Conservation (phyloP, 2,329 filamentous ascomycete species). For the Paecilomyces formosus region DNA sequence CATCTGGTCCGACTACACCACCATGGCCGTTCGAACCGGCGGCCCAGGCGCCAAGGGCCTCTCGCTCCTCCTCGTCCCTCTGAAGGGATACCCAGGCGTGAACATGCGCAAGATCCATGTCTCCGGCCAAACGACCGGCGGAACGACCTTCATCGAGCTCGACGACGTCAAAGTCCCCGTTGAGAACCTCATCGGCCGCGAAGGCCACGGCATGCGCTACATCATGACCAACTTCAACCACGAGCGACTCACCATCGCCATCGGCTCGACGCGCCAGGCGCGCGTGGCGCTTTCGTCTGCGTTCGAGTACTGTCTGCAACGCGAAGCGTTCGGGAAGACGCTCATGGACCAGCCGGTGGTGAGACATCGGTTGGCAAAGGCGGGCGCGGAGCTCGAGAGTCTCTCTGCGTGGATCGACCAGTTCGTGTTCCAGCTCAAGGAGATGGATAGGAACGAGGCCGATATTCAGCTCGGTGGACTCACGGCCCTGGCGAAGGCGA, state of each 20-base stretch:
- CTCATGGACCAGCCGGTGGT: slow-evolving; percentile 70
- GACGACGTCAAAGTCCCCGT: slow-evolving; percentile 67
- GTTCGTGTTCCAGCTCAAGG: slow-evolving; percentile 60
- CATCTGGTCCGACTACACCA: slow-evolving; percentile 60
- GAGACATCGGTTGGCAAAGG: slow-evolving; percentile 63
- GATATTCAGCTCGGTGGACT: slow-evolving; percentile 58
- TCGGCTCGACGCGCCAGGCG: slow-evolving; percentile 56
- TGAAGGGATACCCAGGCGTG: slow-evolving; percentile 61
- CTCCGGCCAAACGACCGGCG: slow-evolving; percentile 55
- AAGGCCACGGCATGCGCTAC: slow-evolving; percentile 66
- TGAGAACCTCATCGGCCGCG: slow-evolving; percentile 61
- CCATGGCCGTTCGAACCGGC: slow-evolving; percentile 68
- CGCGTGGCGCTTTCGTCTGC: slow-evolving; percentile 54
- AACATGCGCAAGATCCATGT: slow-evolving; percentile 62
- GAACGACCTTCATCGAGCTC: slow-evolving; percentile 69
- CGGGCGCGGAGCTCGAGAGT: slow-evolving; percentile 59
- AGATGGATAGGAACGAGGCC: slow-evolving; percentile 44
- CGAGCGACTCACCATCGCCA: slow-evolving; percentile 61
- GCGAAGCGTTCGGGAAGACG: slow-evolving; percentile 60
- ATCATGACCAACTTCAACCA: slow-evolving; percentile 78
- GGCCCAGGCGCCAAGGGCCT: slow-evolving; percentile 56
- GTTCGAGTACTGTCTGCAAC: slow-evolving; percentile 56
- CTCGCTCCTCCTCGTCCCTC: slow-evolving; percentile 60
- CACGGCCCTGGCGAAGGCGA: slow-evolving; percentile 65
- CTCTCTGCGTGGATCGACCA: slow-evolving; percentile 67